A percentile compares a stretch with the other conserved stretches of the same genome.
Evolutionary conservation across 2,329 filamentous ascomycete genomes (phyloP).

Genomic region (Fusarium sp.): DNA sequence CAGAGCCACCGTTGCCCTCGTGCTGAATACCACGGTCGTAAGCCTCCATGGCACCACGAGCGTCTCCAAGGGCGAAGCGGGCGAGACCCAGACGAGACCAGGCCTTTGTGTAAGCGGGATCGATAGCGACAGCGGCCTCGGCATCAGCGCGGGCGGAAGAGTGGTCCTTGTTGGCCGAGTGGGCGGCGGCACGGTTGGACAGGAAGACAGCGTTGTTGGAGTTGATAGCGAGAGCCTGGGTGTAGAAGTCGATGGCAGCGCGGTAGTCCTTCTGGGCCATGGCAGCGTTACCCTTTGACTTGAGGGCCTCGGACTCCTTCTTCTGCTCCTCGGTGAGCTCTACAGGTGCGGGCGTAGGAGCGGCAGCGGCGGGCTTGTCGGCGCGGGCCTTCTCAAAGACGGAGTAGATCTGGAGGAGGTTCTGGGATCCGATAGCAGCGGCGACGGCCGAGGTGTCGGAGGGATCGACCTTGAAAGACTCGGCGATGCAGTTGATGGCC

Average conservation of each 20-base stretch:
- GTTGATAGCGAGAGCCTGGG: conserved; percentile 84
- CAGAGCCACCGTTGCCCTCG: conserved; percentile 93
- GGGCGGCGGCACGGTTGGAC: conserved; percentile 95
- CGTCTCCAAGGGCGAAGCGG: conserved; percentile 91
- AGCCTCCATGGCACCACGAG: conserved; percentile 92
- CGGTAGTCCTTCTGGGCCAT: conserved; percentile 96
- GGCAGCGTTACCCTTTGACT: conserved; percentile 91
- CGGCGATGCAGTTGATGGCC: conserved; percentile 92
- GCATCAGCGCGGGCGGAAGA: conserved; percentile 88
- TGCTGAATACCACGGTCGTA: conserved; percentile 94
- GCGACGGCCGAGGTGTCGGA: conserved; percentile 79
- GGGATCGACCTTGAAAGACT: conserved; percentile 96
- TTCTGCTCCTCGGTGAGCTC: conserved; percentile 71
- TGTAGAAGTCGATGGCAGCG: conserved; percentile 87
- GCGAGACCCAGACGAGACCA: conserved; percentile 96
- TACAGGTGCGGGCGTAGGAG: conserved; percentile 52
- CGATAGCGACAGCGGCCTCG: conserved; percentile 88
- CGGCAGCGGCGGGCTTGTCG: conserved; percentile 60
- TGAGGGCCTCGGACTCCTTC: conserved; percentile 88
- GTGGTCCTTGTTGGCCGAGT: conserved; percentile 88
- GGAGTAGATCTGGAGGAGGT: conserved; percentile 90
- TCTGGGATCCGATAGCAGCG: conserved; percentile 87
- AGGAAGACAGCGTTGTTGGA: conserved; percentile 96
- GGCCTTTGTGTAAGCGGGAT: conserved; percentile 96
- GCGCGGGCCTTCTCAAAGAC: conserved; percentile 90